Evolutionary conservation across 768 basidiomycete genomes (phyloP).

Genomic region (Russula vinacea): DNA sequence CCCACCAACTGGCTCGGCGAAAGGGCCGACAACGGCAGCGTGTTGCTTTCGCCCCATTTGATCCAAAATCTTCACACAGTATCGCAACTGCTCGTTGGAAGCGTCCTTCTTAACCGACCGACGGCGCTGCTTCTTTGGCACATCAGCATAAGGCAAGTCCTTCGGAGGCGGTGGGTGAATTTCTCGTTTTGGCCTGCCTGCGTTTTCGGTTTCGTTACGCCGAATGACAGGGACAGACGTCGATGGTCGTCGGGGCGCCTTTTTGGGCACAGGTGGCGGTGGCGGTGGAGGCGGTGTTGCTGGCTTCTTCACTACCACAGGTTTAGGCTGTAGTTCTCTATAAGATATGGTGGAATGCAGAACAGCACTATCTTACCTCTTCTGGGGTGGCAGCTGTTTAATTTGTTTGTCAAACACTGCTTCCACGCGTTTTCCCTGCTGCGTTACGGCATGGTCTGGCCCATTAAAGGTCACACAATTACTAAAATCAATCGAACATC

Average conservation of each 20-base stretch:
- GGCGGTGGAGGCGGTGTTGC: conserved; percentile 39
- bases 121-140: conserved; percentile 65
- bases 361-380: conserved; percentile 53
- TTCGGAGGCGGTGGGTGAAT: conserved; percentile 94
- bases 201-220: conserved; percentile 62
- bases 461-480: conserved; percentile 95
- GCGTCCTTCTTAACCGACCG: conserved; percentile 59
- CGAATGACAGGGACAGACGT: conserved; percentile 80
- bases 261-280: conserved; percentile 46
- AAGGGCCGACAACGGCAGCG: conserved; percentile 67
- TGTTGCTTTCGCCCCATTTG: conserved; percentile 82
- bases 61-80: conserved; percentile 68
- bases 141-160: conserved; percentile 80
- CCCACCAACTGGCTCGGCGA: conserved; percentile 92
- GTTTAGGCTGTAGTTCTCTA: conserved; percentile 40
- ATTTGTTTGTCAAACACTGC: conserved; percentile 85
- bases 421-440: conserved; percentile 80
- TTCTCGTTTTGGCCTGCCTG: conserved; percentile 91
- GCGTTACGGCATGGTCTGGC: conserved; percentile 72
- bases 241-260: conserved; percentile 62
- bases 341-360: conserved; percentile 5
- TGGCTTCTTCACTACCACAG: conserved; percentile 46
- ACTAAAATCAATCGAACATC: conserved; percentile 87
- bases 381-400: conserved; percentile 75
- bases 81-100: conserved; percentile 81